These are phyloP conservation scores for Cercophora scortea DNA, from an alignment of 495 filamentous ascomycete species.

Conservation along the genomic window DNA sequence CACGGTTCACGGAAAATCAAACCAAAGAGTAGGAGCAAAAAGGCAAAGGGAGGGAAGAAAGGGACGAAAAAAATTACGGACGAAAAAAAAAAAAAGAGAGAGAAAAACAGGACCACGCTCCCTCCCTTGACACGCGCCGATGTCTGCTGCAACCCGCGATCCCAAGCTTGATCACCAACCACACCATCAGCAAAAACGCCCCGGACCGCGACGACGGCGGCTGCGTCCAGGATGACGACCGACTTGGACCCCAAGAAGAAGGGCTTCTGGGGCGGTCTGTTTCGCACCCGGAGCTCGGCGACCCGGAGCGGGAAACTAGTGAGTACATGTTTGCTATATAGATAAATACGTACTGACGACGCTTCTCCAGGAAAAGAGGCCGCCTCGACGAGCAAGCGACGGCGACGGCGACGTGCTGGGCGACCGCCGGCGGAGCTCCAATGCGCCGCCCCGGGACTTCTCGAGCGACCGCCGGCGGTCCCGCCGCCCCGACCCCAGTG, in stretches of 20 bases:
- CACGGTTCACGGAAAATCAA: too few relatives aligned
- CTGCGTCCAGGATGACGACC: neutral
- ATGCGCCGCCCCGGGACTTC: neutral
- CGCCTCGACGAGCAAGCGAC: conserved; percentile 20
- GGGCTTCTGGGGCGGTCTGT: conserved; percentile 27
- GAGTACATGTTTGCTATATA: conserved; percentile 1
- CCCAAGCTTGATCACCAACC: too few relatives aligned
- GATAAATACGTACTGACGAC: neutral
- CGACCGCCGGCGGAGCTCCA: conserved; percentile 11
- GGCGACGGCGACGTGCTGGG: conserved; percentile 22
- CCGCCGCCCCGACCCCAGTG: conserved; percentile 28
- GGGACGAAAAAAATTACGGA: too few relatives aligned
- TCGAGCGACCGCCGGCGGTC: conserved; percentile 28
- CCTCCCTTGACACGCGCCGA: too few relatives aligned
- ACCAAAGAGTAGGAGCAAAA: too few relatives aligned
- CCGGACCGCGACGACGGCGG: neutral
- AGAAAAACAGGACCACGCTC: too few relatives aligned
- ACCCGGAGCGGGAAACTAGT: conserved; percentile 24
- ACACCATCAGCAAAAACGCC: neutral
- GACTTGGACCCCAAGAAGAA: conserved; percentile 22
- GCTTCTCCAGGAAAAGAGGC: conserved; percentile 16
- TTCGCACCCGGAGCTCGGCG: conserved; percentile 28
- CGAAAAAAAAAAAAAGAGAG: too few relatives aligned
- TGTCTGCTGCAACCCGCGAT: too few relatives aligned
- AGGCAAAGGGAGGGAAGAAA: too few relatives aligned